Percentiles rank a stretch among this genome's conserved stretches.
These are phyloP conservation scores for Agastache rugosa DNA, from an alignment of 257 asterid species.

Conservation along the genomic window DNA sequence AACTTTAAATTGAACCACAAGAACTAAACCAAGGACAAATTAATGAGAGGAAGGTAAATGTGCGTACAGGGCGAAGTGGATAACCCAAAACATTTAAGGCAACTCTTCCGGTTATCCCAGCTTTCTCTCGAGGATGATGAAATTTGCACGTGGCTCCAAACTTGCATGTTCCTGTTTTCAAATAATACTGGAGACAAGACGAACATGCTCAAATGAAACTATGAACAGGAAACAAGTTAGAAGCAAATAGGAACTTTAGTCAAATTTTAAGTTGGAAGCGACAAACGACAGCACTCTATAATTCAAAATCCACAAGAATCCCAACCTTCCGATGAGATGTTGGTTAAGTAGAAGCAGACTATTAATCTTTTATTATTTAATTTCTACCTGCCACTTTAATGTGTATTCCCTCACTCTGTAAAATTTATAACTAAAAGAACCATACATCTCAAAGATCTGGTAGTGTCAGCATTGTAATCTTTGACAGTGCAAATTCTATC, in stretches of 20 bases:
- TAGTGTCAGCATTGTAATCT: constrained; percentile 8
- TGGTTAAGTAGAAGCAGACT: not conserved
- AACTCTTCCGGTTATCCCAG: constrained; percentile 89
- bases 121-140: constrained; percentile 93
- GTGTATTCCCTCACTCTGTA: not conserved
- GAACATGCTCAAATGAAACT: constrained; percentile 31
- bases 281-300: not conserved
- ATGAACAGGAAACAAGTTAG: constrained; percentile 24
- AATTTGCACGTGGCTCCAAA: constrained; percentile 92
- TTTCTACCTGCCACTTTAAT: not conserved
- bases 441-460: constrained; percentile 23
- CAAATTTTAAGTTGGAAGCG: constrained; percentile 6
- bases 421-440: constrained; percentile 6
- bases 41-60: constrained; percentile 29
- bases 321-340: constrained; percentile 24
- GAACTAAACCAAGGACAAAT: constrained; percentile 28
- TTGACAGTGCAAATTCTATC: constrained; percentile 5
- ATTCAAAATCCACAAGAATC: constrained; percentile 24
- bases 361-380: not conserved
- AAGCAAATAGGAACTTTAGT: constrained; percentile 22
- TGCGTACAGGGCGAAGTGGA: constrained; percentile 88
- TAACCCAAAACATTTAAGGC: constrained; percentile 84
- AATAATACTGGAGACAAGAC: constrained; percentile 62
- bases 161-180: constrained; percentile 95
- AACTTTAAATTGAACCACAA: constrained; percentile 6